A percentile compares a stretch with the other conserved stretches of the same genome.
Conservation (phyloP, 768 basidiomycete genomes). For the Xanthoconium stramineum region DNA sequence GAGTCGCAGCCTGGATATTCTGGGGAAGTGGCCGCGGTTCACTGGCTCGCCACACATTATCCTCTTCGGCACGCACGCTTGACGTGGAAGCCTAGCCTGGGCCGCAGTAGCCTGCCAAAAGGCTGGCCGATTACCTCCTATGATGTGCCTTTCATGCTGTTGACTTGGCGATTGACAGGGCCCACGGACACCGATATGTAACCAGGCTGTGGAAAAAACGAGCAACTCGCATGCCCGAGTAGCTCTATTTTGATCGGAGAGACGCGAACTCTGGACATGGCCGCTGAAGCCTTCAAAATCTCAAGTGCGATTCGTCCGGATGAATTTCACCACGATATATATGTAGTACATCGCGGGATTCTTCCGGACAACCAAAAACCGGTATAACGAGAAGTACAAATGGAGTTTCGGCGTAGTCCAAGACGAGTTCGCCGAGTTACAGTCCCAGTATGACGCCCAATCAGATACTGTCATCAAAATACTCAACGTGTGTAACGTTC, state of each 20-base stretch:
- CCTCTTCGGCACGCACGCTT: conserved; percentile 16
- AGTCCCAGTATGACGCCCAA: conserved; percentile 15
- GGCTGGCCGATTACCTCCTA: conserved; percentile 20
- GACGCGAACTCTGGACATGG: conserved; percentile 17
- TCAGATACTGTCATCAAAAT: conserved; percentile 20
- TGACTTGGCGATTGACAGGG: conserved; percentile 27
- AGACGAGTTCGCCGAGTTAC: conserved; percentile 24
- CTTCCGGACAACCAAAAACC: conserved; percentile 16
- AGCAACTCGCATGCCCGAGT: conserved; percentile 4
- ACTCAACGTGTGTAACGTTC: conserved; percentile 24
- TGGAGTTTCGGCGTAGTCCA: conserved; percentile 24
- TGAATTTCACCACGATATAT: conserved; percentile 11
- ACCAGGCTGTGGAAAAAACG: conserved; percentile 4
- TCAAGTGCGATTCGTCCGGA: conserved; percentile 24
- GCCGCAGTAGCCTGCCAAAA: conserved; percentile 10
- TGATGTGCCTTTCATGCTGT: conserved; percentile 14
- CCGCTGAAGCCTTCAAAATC: conserved; percentile 22
- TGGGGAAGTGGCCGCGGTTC: conserved; percentile 7
- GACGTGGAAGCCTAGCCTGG: conserved; percentile 17
- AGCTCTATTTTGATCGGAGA: conserved; percentile 19
- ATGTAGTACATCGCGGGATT: conserved; percentile 14
- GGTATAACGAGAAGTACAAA: conserved; percentile 23
- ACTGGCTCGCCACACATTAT: conserved; percentile 13
- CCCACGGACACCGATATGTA: conserved; percentile 23
- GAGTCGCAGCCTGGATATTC: conserved; percentile 9